phyloP scores from a whole-genome alignment of 2,329 filamentous ascomycete genomes.

The Aspergillus ibericus region DNA sequence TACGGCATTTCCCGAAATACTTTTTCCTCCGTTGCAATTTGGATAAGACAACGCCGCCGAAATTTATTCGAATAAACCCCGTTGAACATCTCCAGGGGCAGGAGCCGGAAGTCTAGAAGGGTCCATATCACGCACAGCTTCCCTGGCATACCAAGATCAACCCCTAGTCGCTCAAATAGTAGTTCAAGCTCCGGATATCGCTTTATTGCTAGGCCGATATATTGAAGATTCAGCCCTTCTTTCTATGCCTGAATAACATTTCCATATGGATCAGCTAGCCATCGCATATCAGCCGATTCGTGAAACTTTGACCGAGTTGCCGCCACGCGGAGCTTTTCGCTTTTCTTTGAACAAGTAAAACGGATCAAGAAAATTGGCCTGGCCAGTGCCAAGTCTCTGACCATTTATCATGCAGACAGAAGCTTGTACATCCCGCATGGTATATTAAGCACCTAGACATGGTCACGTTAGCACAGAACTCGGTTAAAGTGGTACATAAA shows the following conservation, averaged over 20 bases:
- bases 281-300: conserved; percentile 24
- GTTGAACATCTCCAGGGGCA: conserved; percentile 7
- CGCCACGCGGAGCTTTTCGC: conserved; percentile 24
- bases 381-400: conserved; percentile 10
- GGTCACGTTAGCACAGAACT: background rate
- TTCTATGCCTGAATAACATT: conserved; percentile 6
- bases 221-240: conserved; percentile 12
- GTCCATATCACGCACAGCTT: conserved; percentile 1
- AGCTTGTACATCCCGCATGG: conserved; percentile 10
- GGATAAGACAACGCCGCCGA: too few species aligned
- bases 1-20: too few species aligned
- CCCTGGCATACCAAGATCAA: conserved; percentile 10
- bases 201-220: conserved; percentile 21
- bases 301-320: conserved; percentile 22
- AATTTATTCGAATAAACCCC: background rate
- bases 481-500: background rate
- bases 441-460: conserved; percentile 9
- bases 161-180: conserved; percentile 10
- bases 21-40: too few species aligned
- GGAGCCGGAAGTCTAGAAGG: conserved; percentile 3
- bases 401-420: conserved; percentile 10
- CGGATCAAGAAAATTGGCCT: conserved; percentile 23
- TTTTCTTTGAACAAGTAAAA: conserved; percentile 27
- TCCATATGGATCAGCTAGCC: conserved; percentile 17
- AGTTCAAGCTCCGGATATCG: conserved; percentile 20